Conservation (phyloP, 1,284 basidiomycete genomes). For the Puccinia brachypodii region DNA sequence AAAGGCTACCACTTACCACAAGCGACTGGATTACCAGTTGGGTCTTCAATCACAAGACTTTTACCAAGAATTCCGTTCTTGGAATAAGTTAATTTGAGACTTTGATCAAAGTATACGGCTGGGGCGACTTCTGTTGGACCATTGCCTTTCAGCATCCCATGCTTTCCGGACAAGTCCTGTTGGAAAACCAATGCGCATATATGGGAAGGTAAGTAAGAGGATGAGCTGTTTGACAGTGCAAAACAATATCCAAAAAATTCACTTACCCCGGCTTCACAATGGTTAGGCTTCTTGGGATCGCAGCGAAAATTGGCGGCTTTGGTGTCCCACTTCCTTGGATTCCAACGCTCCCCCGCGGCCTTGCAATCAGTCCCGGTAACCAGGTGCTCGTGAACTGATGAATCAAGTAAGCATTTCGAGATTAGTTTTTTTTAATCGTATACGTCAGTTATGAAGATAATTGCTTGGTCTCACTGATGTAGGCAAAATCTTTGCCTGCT, state of each 20-base stretch:
- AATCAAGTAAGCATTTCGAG: too few relatives aligned
- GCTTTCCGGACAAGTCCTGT: background rate
- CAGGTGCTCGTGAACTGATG: background rate
- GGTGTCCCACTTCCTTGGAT: background rate
- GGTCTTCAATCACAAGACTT: background rate
- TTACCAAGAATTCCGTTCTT: background rate
- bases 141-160: background rate
- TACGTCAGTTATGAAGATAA: too few relatives aligned
- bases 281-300: background rate
- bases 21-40: background rate
- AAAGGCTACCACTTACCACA: background rate
- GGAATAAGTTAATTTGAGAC: background rate
- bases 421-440: too few relatives aligned
- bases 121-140: background rate
- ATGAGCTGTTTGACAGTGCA: too few relatives aligned
- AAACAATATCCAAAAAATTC: background rate
- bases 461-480: background rate
- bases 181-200: background rate
- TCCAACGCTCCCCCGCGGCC: background rate
- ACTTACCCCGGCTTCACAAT: background rate
- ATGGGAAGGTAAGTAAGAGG: too few relatives aligned
- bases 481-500: background rate
- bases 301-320: background rate
- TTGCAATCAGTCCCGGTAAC: background rate
- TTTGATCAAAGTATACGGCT: background rate